Conservation (phyloP, 2,329 filamentous ascomycete genomes). For the Colletotrichum eleusines region DNA sequence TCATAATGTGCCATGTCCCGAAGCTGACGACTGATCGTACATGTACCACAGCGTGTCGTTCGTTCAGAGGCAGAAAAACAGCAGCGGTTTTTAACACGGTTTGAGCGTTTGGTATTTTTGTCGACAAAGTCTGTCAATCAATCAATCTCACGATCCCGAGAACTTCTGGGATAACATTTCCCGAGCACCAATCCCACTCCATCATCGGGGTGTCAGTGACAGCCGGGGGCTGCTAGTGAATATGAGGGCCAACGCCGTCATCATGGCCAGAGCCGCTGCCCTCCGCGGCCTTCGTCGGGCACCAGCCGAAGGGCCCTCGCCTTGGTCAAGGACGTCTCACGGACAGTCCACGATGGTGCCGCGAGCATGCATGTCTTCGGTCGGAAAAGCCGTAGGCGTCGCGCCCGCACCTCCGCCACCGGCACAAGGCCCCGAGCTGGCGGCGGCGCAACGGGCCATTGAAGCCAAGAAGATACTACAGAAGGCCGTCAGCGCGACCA, state of each 20-base stretch:
- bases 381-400: constrained; percentile 26
- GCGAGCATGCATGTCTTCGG: constrained; percentile 35
- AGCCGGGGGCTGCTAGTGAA: not conserved
- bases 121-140: too few relatives aligned
- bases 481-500: constrained; percentile 69
- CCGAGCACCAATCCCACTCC: not conserved
- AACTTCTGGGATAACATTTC: not conserved
- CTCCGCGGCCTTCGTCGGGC: constrained; percentile 19
- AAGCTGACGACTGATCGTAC: constrained; percentile 4
- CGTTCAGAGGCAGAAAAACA: not conserved
- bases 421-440: constrained; percentile 8
- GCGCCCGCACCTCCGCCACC: constrained; percentile 36
- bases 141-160: not conserved
- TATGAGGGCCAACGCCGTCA: constrained; percentile 23
- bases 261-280: constrained; percentile 12
- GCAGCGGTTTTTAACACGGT: not conserved
- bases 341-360: not conserved
- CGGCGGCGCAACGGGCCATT: constrained; percentile 19
- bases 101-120: too few relatives aligned
- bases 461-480: constrained; percentile 51
- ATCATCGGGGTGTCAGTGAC: not conserved
- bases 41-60: not conserved
- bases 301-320: not conserved
- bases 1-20: too few relatives aligned
- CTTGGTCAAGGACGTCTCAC: not conserved